A percentile compares a stretch with the other conserved stretches of the same genome.
phyloP scores from a whole-genome alignment of 192 early-diverging fungal species.

The Umbelopsis sp. region DNA sequence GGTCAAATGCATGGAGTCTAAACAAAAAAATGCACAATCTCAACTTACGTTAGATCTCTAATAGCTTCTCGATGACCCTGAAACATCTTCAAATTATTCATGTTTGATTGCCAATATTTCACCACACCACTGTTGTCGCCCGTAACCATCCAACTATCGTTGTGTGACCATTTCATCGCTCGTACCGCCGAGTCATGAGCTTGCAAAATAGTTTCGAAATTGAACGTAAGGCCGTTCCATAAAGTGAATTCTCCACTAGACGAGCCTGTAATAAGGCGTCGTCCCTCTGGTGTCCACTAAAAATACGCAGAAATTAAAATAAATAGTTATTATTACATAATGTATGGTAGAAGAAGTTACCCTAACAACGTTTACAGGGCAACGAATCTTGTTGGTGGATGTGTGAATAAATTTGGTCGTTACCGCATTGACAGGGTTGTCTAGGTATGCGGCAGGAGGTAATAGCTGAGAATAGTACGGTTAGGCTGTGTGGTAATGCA shows the following conservation, averaged over 20 bases:
- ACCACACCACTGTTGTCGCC: conserved; percentile 90
- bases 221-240: conserved; percentile 97
- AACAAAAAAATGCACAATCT: not conserved
- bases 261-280: conserved; percentile 90
- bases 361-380: conserved; percentile 87
- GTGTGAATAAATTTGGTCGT: conserved; percentile 89
- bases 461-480: conserved; percentile 47
- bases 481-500: not conserved
- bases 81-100: conserved; percentile 90
- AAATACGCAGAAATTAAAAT: not conserved
- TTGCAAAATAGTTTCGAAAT: conserved; percentile 97
- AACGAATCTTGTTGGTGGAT: conserved; percentile 91
- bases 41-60: conserved; percentile 75
- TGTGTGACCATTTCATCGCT: conserved; percentile 95
- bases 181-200: conserved; percentile 95
- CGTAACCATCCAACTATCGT: conserved; percentile 93
- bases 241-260: conserved; percentile 94
- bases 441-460: conserved; percentile 67
- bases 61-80: conserved; percentile 88
- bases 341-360: conserved; percentile 41
- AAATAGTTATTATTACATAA: not conserved
- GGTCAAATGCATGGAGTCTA: not conserved
- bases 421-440: conserved; percentile 72
- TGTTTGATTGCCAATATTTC: conserved; percentile 98
- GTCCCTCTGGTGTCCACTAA: conserved; percentile 95